These are phyloP conservation scores for Orychophragmus violaceus DNA, from an alignment of 345 rosid genomes.

Conservation along the genomic window DNA sequence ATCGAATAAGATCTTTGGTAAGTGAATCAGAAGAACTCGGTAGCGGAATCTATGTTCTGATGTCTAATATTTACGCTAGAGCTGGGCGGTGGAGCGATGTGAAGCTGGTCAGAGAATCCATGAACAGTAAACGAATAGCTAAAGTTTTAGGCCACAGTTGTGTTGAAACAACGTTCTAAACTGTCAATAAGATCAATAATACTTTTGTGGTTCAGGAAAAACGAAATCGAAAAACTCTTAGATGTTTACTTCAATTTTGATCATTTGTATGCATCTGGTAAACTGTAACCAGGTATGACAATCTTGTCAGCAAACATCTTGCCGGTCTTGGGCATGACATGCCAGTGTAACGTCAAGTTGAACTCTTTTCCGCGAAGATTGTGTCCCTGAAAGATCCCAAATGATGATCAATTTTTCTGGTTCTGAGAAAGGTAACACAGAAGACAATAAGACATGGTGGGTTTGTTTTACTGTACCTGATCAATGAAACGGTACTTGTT, in stretches of 20 bases:
- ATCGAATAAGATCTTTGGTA: constrained; percentile 29
- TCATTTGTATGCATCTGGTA: constrained; percentile 74
- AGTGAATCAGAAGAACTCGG: constrained; percentile 36
- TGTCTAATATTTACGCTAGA: constrained; percentile 47
- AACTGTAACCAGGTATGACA: constrained; percentile 63
- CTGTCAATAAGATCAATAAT: not conserved
- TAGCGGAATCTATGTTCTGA: constrained; percentile 39
- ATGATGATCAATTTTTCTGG: not conserved
- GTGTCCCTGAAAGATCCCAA: constrained; percentile 49
- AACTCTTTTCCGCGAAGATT: constrained; percentile 75
- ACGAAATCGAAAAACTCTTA: constrained; percentile 16
- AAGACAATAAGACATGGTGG: not conserved
- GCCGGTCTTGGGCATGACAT: constrained; percentile 94
- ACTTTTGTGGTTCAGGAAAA: not conserved
- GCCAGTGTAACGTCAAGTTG: constrained; percentile 93
- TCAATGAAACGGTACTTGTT: constrained; percentile 94
- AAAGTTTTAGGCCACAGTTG: constrained; percentile 41
- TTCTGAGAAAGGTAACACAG: not conserved
- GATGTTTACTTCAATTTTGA: constrained; percentile 1
- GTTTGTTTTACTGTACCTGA: constrained; percentile 44
- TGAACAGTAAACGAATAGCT: constrained; percentile 31
- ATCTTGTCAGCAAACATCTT: constrained; percentile 80
- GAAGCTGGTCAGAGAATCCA: constrained; percentile 39
- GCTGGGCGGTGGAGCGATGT: constrained; percentile 47
- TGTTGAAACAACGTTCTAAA: constrained; percentile 29